Conservation (phyloP, 345 rosid genomes). For the Citropsis articulata region DNA sequence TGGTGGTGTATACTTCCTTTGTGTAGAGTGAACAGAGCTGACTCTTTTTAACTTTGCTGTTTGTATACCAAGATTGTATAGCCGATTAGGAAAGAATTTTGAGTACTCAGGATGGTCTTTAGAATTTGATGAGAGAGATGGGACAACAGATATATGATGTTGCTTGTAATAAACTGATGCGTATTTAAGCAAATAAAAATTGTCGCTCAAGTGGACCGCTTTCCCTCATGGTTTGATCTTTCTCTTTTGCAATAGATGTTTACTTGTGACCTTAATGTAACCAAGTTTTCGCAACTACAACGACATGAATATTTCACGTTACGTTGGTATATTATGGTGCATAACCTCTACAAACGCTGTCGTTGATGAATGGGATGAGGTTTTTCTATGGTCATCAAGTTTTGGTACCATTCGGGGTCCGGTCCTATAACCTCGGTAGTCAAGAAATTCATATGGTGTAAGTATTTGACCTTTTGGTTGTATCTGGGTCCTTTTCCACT, state of each 20-base stretch:
- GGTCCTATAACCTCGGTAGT: no score
- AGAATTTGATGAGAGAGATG: no score
- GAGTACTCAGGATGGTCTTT: neutral
- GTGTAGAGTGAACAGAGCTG: neutral
- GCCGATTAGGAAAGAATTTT: neutral
- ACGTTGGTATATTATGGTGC: neutral
- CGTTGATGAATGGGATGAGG: no score
- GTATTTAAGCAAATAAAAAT: neutral
- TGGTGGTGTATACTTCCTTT: neutral
- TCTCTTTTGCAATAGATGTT: neutral
- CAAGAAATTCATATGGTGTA: no score
- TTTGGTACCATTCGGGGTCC: no score
- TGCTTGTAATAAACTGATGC: constrained; percentile 9
- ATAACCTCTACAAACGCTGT: no score
- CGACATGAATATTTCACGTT: neutral
- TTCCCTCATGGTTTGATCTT: neutral
- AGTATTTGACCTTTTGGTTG: no score
- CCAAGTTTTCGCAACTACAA: neutral
- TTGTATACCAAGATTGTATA: constrained; percentile 8
- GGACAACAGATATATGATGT: neutral
- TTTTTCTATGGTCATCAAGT: no score
- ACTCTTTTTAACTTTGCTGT: neutral
- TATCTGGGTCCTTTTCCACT: no score
- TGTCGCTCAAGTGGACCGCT: neutral
- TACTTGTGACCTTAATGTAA: neutral